Evolutionary conservation across 2,329 filamentous ascomycete genomes (phyloP), one percentile per base, ranked within the genome.

Genomic region (Ophiostoma triangulosporum): DNA sequence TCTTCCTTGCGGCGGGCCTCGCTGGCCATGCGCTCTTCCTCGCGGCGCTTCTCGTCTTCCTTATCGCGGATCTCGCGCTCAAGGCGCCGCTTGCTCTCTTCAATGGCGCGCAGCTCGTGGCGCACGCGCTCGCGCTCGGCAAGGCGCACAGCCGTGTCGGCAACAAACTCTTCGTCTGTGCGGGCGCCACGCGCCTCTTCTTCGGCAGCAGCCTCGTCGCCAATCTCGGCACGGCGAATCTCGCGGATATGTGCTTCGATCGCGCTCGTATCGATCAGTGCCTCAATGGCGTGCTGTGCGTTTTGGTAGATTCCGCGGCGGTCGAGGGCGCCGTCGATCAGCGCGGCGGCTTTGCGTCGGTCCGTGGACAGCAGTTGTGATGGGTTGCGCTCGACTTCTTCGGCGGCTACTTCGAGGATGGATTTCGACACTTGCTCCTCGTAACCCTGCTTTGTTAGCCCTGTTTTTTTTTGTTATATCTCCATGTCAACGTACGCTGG

Each of bases 271-370:
- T 86, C 80, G 55, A 91, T 84, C 56, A 88, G 72, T 27, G 76
- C 71, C 56, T 81, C 77, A 49, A 90, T 80, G 50, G 82, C 77
- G 7, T 76, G 73, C 60, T 86, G 80, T 0, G 84, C 84, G 60
- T 79, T 78, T 56, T 83, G 79, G 62, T 91, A 93, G 27, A 89
- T 80, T 26, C 84, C 83, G 20, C 80, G 83, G 57, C 87, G 80
- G 62, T 90, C 86, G 17, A 88, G 77, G 1, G 84, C 84, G 54
- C 87, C 86, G 64, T 90, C 85, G 38, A 90, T 82, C 4, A 94
- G 75, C 0, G 84, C 80, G 1, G 83, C 81, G 4, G 86, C 84
- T 64, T 89, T 86, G 55, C 79, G 74, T 17, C 83, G 81, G 62
- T 89, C 84, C 50, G 88, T 77, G 15, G 82, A 83, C 4, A 91